Conservation (phyloP, 1,284 basidiomycete species). For the Neolentinus lepideus region DNA sequence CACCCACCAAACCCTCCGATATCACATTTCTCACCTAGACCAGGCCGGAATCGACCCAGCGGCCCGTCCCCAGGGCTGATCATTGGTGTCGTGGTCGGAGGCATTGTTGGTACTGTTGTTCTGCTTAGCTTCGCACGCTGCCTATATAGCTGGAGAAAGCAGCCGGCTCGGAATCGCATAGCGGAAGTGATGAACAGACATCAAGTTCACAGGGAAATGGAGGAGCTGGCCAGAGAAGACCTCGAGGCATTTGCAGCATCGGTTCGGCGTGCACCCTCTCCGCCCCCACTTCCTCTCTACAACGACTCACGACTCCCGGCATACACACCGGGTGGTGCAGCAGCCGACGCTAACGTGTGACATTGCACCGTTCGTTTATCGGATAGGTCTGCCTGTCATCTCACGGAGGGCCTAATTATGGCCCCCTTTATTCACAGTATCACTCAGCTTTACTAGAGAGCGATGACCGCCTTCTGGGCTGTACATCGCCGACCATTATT, state of each 20-base stretch:
- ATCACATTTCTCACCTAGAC: constrained; percentile 8
- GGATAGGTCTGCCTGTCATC: neutral
- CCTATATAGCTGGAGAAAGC: constrained; percentile 32
- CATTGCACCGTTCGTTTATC: neutral
- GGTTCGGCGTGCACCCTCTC: neutral
- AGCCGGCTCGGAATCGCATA: constrained; percentile 38
- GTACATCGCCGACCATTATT: too few relatives aligned
- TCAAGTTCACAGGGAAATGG: constrained; percentile 44
- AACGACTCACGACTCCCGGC: neutral
- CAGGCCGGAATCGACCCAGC: constrained; percentile 8
- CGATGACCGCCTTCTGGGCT: too few relatives aligned
- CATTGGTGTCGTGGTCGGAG: constrained; percentile 39
- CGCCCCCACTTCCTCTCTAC: constrained; percentile 2
- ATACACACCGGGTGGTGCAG: neutral
- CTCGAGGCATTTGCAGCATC: neutral
- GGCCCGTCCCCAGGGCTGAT: constrained; percentile 25
- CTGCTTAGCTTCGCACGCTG: constrained; percentile 32
- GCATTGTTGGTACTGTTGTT: constrained; percentile 27
- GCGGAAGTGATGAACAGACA: constrained; percentile 34
- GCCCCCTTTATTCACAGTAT: neutral
- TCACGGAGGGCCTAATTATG: neutral
- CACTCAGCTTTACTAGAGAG: neutral
- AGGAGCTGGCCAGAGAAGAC: constrained; percentile 27
- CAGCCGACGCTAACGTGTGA: neutral
- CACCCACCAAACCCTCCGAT: neutral